Evolutionary conservation across 106 monocot genomes (phyloP), one percentile per base, ranked within the genome.

Genomic region (Allium sativum): DNA sequence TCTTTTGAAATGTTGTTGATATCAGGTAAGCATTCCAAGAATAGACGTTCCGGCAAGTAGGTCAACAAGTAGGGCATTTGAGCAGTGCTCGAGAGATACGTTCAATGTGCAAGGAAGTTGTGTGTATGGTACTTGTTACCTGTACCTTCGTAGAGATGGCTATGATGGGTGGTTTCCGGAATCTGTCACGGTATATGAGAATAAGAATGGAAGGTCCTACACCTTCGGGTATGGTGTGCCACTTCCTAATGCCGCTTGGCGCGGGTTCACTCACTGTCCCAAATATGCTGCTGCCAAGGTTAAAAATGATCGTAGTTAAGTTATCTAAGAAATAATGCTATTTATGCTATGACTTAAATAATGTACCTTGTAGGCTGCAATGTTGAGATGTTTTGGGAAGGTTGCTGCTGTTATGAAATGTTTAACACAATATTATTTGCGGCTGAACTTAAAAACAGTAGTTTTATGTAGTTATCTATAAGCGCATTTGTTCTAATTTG

Each of bases 41-140:
- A 55, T 91, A 53, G 80, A 85, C 41, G 31, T 31, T 31, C 31
- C 31, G 5, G 31, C 31, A 31, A 31, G 4, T 3, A 71, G 80
- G 62, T 79, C 81, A 12, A 58, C 78, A 22, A 21, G 69, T 9
- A 45, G 55, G 13, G 54, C 80, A 11, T 92, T 92, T 55, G 91
- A 83, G 67, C 72, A 76, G 15, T 92, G 91, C 76, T 83, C 91
- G 44, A 83, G 80, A 6, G 86, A 92, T 66, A 92, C 91, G 8
- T 92, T 76, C 74, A 68, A 69, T 31, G 67, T 86, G 40, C 52
- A 58, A 9, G 91, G 91, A 6, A 83, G 86, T 2, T 92, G 91
- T 45, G 86, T 80, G 13, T 75, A 81, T 13, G 82, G 86, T 14
- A 57, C 74, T 12, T 90, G 90, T 79, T 90, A 86, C 68, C 72